These are phyloP conservation scores for Micromonas commoda DNA, from an alignment of 139 green algal species.

Conservation along the genomic window DNA sequence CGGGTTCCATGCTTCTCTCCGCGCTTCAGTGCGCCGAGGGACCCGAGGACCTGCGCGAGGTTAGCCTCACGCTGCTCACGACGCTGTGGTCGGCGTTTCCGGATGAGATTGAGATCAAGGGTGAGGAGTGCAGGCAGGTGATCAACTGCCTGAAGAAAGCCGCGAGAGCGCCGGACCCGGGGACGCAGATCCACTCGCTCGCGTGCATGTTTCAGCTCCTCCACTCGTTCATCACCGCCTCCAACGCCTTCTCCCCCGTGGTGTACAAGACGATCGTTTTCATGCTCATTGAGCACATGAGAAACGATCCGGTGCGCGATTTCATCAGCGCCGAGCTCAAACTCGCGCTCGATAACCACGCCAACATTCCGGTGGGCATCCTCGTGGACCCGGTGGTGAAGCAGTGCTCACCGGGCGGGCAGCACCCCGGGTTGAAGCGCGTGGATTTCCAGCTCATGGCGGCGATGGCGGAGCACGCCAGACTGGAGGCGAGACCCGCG, in stretches of 20 bases:
- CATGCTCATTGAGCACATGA: not conserved
- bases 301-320: not conserved
- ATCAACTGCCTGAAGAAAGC: not conserved
- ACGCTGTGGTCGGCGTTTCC: not conserved
- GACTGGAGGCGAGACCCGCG: not conserved
- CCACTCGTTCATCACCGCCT: not conserved
- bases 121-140: not conserved
- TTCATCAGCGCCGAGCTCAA: not conserved
- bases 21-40: not conserved
- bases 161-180: not conserved
- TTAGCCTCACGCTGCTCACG: not conserved
- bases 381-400: slow-evolving; percentile 6
- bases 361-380: not conserved
- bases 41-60: not conserved
- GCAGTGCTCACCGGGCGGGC: not conserved
- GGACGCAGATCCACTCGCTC: not conserved
- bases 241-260: not conserved
- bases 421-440: not conserved
- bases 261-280: slow-evolving; percentile 20
- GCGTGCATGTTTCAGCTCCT: slow-evolving; percentile 16
- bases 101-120: not conserved
- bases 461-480: not conserved
- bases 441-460: not conserved
- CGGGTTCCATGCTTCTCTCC: not conserved
- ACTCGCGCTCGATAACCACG: not conserved